A percentile compares a stretch with the other conserved stretches of the same genome.
phyloP scores from a whole-genome alignment of 192 early-diverging fungal species.

The Thoreauomyces humboldtii region DNA sequence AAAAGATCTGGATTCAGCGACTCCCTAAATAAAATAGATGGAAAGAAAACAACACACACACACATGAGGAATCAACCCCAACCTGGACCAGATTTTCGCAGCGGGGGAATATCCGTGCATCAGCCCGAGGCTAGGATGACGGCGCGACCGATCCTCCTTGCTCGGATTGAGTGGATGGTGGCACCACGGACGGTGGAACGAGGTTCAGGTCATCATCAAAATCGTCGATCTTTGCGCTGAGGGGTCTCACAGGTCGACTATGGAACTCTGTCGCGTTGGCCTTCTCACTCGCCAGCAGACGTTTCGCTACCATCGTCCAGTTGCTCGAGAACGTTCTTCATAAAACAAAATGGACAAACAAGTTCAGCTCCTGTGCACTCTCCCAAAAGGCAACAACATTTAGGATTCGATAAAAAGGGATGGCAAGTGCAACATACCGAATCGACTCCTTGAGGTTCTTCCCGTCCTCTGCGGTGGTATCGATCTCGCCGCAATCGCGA shows the following conservation, averaged over 20 bases:
- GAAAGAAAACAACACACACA: too few relatives aligned
- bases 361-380: too few relatives aligned
- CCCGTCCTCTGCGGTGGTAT: slow-evolving; percentile 51
- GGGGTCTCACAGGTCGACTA: slow-evolving; percentile 5
- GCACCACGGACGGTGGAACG: slow-evolving; percentile 1
- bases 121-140: too few relatives aligned
- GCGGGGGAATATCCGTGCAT: too few relatives aligned
- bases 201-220: slow-evolving; percentile 15
- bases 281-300: slow-evolving; percentile 36
- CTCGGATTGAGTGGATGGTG: too few relatives aligned
- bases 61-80: too few relatives aligned
- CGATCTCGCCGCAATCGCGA: slow-evolving; percentile 44
- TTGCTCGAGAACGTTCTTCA: slow-evolving; percentile 36
- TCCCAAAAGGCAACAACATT: too few relatives aligned
- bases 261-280: slow-evolving; percentile 21
- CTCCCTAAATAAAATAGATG: too few relatives aligned
- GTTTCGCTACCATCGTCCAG: slow-evolving; percentile 46
- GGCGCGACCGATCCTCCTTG: too few relatives aligned
- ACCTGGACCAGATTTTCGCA: too few relatives aligned
- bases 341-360: neutral
- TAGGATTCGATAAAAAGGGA: neutral
- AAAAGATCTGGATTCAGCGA: too few relatives aligned
- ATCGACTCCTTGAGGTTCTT: slow-evolving; percentile 41
- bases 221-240: slow-evolving; percentile 15
- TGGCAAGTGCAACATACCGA: slow-evolving; percentile 28